Evolutionary conservation across 179 eudicot genomes (phyloP), one percentile per base, ranked within the genome.

Genomic region (Beta macrorhiza): DNA sequence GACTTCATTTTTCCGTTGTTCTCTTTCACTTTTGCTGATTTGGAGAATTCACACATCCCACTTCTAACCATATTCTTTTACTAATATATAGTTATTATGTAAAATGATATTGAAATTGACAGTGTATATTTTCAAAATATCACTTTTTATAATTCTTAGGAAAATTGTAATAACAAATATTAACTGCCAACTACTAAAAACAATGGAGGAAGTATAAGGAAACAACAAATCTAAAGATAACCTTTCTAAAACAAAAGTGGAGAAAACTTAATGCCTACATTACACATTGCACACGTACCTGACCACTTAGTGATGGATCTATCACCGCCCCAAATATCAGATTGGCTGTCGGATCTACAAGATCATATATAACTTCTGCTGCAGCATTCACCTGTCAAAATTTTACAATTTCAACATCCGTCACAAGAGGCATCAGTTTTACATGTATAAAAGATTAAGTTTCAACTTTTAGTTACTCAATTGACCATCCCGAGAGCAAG

Each of bases 291-390:
- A 57, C n/a, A 89, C 90, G 87, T 82, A 92, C 97, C 88, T 95
- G 99, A 83, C 98, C 99, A 76, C 89, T 88, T 72, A 95, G 82
- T 73, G 90, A 89, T 3, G 99, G 98, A 82, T 95, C 99, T 81
- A 93, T 89, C 59, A 93, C 99, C n/a, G 99, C 98, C 78, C 99
- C 99, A 86, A 93, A 95, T 73, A 95, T 93, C 72, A 95, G 85
- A 88, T 95, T 93, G 83, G 98, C 99, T 76, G 90, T 92, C 62
- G 99, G 99, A 90, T 95, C 99, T 68, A 95, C 99, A 74, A 95
- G 91, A 85, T 95, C 99, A 84, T 95, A 93, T 82, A 95, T 95
- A 79, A 95, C 97, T 86, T 95, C 99, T 44, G 99, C 99, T 71
- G 99, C 99, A 78, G 98, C 95, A 90, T 95, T 93, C 61, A 95